Base-by-base conservation (phyloP, 768 basidiomycete species). In the Suillus lakei region DNA sequence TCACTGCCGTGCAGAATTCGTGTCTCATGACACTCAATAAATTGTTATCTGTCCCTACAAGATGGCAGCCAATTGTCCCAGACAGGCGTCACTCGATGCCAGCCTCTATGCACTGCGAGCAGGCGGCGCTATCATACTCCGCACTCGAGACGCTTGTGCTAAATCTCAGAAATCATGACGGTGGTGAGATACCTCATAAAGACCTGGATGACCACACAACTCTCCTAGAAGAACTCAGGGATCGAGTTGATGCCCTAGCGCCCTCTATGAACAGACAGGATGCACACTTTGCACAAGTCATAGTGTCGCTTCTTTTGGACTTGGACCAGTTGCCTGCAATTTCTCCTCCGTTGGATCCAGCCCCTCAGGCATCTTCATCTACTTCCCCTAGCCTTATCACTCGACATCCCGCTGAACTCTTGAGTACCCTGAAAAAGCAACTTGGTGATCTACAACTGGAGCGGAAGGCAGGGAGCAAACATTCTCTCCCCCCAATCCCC, bases 11-110 rank as follows among this genome's bases (percentile, higher is more conserved):
- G 38, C 89, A 92, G 70, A 84, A 83, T 65, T 91, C 91, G 21
- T 93, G 91, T 73, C 71, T 94, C 30, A 88, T 88, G 81, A 91
- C 90, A 2, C 80, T 95, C 55, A 86, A 88, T 69, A 88, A 86
- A 74, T 81, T 93, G 26, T 84, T 93, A 26, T 86, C 87, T 38
- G 80, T 78, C 15, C 80, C 84, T 18, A 76, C 77, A 2, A 59
- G 58, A 59, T 59, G 58, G 58, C 58, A 59, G 26, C 39, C 58
- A 21, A 59, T 59, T 13, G 39, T 59, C 12, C 58, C 58, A 28
- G 58, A 41, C 34, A 59, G 58, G 39, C 58, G 58, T 6, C 58
- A 59, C 28, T 59, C 58, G 0, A 59, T 59, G n/a, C 73, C 83
- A 21, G 63, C 70, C 4, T 54, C 67, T 18, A 60, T 70, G 9